phyloP scores from a whole-genome alignment of 306 rosid species.

The Malus orientalis region DNA sequence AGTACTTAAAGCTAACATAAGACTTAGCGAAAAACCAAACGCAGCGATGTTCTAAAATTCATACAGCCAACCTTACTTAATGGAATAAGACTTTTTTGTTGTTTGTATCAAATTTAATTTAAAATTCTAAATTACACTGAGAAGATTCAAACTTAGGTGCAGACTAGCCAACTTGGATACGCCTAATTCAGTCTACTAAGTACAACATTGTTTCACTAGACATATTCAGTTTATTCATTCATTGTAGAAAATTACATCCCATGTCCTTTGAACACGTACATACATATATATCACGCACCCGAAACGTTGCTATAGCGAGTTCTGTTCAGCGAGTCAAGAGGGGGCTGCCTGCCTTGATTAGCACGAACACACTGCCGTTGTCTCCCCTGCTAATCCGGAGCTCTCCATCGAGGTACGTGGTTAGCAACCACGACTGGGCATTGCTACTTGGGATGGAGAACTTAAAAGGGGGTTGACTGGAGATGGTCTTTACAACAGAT shows the following conservation, averaged over 20 bases:
- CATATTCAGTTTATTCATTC: not conserved
- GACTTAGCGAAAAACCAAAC: too few species aligned
- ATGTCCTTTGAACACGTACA: not conserved
- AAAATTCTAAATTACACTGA: too few species aligned
- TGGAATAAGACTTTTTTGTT: too few species aligned
- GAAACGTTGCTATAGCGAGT: not conserved
- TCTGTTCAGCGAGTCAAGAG: conserved; percentile 18
- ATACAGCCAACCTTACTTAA: too few species aligned
- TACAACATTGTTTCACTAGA: not conserved
- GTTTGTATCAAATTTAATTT: too few species aligned
- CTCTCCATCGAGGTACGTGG: conserved; percentile 82
- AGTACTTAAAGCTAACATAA: too few species aligned
- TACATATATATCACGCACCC: not conserved
- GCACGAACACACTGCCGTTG: conserved; percentile 67
- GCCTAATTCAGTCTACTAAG: not conserved
- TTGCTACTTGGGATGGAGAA: conserved; percentile 45
- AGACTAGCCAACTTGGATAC: too few species aligned
- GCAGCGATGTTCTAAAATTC: too few species aligned
- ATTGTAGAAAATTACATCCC: not conserved
- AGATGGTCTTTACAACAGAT: conserved; percentile 61
- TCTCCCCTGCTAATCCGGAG: conserved; percentile 73
- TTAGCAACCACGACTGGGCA: conserved; percentile 78
- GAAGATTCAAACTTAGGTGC: not conserved
- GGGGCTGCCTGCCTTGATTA: conserved; percentile 76
- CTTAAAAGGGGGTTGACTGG: conserved; percentile 71